Evolutionary conservation across 2,329 filamentous ascomycete genomes (phyloP).

Genomic region (Pseudogymnoascus sp.): DNA sequence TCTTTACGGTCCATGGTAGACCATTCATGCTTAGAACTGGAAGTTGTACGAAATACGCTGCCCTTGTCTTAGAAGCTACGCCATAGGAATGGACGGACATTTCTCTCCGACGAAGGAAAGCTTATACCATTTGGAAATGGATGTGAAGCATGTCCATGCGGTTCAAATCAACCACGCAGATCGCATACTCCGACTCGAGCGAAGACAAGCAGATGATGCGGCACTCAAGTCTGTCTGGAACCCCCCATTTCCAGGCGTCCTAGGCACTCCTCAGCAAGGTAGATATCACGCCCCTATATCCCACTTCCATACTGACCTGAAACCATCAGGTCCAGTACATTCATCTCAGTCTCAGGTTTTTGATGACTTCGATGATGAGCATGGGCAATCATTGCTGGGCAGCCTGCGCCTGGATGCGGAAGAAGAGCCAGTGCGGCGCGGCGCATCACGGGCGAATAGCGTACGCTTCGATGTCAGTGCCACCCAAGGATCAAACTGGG

Average conservation of each 20-base stretch:
- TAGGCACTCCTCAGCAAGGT: slow-evolving; percentile 86
- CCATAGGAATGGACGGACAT: slow-evolving; percentile 49
- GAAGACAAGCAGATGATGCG: slow-evolving; percentile 58
- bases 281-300: slow-evolving; percentile 27
- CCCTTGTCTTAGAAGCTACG: not conserved
- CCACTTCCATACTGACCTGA: slow-evolving; percentile 18
- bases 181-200: slow-evolving; percentile 52
- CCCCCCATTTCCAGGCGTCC: slow-evolving; percentile 76
- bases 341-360: slow-evolving; percentile 78
- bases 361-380: slow-evolving; percentile 76
- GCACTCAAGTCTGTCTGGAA: slow-evolving; percentile 80
- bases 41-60: not conserved
- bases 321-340: slow-evolving; percentile 59
- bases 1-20: slow-evolving; percentile 5
- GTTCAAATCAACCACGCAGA: slow-evolving; percentile 55
- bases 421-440: slow-evolving; percentile 74
- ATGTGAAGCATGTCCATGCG: slow-evolving; percentile 58
- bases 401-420: slow-evolving; percentile 80
- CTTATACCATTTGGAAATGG: slow-evolving; percentile 60
- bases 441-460: slow-evolving; percentile 89
- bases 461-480: slow-evolving; percentile 96
- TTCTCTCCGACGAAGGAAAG: slow-evolving; percentile 53
- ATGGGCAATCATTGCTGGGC: slow-evolving; percentile 68
- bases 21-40: slow-evolving; percentile 1
- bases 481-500: slow-evolving; percentile 78